phyloP scores from a whole-genome alignment of 2,329 filamentous ascomycete species.

The Botrytis byssoidea region DNA sequence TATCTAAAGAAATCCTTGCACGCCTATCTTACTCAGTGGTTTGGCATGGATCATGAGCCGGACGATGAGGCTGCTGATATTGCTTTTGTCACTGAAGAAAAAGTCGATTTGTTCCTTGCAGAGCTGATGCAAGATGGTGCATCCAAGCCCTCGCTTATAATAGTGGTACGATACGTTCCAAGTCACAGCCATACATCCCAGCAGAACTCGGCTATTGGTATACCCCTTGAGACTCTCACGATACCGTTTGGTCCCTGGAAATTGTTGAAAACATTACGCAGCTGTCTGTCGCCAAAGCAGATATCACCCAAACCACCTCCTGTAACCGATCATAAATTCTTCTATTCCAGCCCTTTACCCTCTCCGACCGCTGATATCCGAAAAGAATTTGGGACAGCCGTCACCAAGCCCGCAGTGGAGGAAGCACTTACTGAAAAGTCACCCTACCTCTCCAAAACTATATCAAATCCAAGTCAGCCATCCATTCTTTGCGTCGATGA shows the following conservation, averaged over 20 bases:
- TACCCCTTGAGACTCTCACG: conserved; percentile 17
- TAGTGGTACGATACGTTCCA: conserved; percentile 10
- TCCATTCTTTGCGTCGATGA: conserved; percentile 40
- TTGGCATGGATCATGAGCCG: neutral
- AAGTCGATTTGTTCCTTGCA: neutral
- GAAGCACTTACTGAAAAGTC: neutral
- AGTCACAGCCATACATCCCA: conserved; percentile 2
- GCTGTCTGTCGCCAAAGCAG: conserved; percentile 14
- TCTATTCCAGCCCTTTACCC: neutral
- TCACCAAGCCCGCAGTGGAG: neutral
- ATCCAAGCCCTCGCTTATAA: conserved; percentile 11
- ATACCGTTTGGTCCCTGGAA: conserved; percentile 20
- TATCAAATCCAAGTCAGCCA: neutral
- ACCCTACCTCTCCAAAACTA: neutral
- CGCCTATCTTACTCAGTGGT: conserved; percentile 12
- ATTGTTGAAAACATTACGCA: conserved; percentile 14
- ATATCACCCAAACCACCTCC: neutral
- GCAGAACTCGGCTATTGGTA: neutral
- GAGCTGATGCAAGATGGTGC: neutral
- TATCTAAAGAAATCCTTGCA: conserved; percentile 10
- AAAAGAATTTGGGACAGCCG: neutral
- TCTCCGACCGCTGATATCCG: neutral
- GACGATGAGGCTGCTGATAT: neutral
- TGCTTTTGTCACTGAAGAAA: conserved; percentile 15
- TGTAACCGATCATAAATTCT: neutral